Base-by-base conservation (phyloP, 2,329 filamentous ascomycete species). In the Cladophialophora immunda region DNA sequence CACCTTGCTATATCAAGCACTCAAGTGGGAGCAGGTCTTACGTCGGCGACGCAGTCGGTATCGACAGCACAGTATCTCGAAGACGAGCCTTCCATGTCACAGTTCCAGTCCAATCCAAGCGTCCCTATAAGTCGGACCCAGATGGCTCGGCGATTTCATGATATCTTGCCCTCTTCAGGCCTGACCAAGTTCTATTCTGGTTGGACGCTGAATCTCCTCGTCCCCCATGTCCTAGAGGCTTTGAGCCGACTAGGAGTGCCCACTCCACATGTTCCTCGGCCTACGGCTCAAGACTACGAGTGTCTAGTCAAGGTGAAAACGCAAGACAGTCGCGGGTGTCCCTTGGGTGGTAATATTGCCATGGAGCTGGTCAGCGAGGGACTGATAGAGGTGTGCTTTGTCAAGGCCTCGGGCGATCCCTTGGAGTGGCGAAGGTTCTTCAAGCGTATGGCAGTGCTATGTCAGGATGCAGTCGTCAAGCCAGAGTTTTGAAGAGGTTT, bases 341-440 rank as follows among this genome's bases (percentile, higher is more conserved):
- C 77, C 4, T 69, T 82, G 1, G 79, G 80, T 41, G 81, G 81
- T 3, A 81, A 81, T 36, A 78, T 83, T 9, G 73, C 81, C 7
- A 75, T 82, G 55, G 80, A 83, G 57, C 76, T 75, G 58, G 79
- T 82, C 1, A 81, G 94, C 27, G 94, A 97, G 78, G 29, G 8
- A n/a, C 58, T 50, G 1, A n/a, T 61, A 9, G 58, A 50, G 47
- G 92, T 97, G 30, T 86, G 93, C 59, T 98, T 99, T 76, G 87
- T 96, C 71, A 99, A 99, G 81, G 86, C 92, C 62, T 97, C 97
- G 81, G 95, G 95, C 5, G 95, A 99, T 81, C 95, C 95, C 4
- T 81, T 99, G 58, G 94, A 98, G 81, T 99, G 96, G 95, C 87
- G 95, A 68, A 85, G 95, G 36, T 93, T 99, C 77, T 99, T 99